phyloP scores from a whole-genome alignment of 495 filamentous ascomycete species.

The Penicillium ucsense region DNA sequence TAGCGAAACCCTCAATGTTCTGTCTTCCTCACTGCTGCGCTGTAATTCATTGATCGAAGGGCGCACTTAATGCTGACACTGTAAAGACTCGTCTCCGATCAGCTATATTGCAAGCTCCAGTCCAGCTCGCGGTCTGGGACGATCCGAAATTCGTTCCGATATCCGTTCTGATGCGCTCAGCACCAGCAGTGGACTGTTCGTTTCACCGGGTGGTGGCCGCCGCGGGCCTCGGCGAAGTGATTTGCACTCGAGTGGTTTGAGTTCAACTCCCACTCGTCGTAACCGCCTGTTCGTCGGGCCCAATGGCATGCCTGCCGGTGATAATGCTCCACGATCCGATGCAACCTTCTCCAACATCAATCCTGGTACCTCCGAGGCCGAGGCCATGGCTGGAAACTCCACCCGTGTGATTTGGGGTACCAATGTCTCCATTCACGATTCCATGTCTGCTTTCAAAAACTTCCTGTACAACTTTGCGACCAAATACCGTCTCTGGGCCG shows the following conservation, averaged over 20 bases:
- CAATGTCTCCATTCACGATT: conserved; percentile 87
- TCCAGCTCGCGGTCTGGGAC: conserved; percentile 44
- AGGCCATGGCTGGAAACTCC: conserved; percentile 70
- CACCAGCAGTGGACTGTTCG: conserved; percentile 79
- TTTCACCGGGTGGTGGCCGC: conserved; percentile 48
- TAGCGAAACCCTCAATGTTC: not conserved
- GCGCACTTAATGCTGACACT: no score
- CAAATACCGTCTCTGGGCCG: conserved; percentile 86
- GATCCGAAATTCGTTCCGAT: conserved; percentile 40
- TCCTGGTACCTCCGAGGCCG: conserved; percentile 83
- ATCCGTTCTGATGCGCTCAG: conserved; percentile 53
- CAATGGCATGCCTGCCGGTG: conserved; percentile 58
- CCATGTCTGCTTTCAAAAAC: conserved; percentile 75
- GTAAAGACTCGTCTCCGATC: conserved; percentile 78
- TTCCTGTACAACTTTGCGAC: conserved; percentile 82
- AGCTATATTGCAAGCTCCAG: conserved; percentile 82
- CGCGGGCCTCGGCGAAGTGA: conserved; percentile 60
- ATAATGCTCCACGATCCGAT: conserved; percentile 52
- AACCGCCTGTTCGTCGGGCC: conserved; percentile 75
- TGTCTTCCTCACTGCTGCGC: not conserved
- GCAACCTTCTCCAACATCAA: conserved; percentile 83
- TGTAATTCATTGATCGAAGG: no score
- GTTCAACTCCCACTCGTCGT: conserved; percentile 52
- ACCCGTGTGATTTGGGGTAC: conserved; percentile 93
- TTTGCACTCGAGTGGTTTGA: conserved; percentile 66